A percentile compares a stretch with the other conserved stretches of the same genome.
Evolutionary conservation across 768 basidiomycete genomes (phyloP).

Genomic region (Neoboletus subvelutipes): DNA sequence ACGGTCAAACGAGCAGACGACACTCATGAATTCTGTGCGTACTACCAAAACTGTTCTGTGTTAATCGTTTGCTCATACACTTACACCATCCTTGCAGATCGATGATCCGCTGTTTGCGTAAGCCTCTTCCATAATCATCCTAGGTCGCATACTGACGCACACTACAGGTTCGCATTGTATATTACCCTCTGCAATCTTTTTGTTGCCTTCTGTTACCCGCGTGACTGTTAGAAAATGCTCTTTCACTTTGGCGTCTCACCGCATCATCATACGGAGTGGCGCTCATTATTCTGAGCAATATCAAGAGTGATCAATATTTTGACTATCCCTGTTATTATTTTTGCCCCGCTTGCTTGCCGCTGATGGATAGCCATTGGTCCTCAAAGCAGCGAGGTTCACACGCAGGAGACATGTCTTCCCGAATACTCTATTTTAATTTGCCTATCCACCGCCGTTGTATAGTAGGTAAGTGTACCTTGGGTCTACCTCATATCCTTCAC

Average conservation of each 20-base stretch:
- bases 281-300: constrained; percentile 89
- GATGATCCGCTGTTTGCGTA: constrained; percentile 33
- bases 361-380: constrained; percentile 26
- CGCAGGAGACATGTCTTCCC: constrained; percentile 40
- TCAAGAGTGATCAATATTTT: constrained; percentile 30
- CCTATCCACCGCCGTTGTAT: neutral
- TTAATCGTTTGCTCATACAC: constrained; percentile 6
- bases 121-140: constrained; percentile 36
- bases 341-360: constrained; percentile 41
- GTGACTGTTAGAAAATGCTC: constrained; percentile 43
- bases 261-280: constrained; percentile 57
- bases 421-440: neutral
- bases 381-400: constrained; percentile 50
- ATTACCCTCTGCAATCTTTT: constrained; percentile 35
- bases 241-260: constrained; percentile 86
- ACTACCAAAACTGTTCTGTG: neutral
- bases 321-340: constrained; percentile 37
- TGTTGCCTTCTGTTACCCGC: constrained; percentile 12
- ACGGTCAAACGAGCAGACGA: constrained; percentile 96
- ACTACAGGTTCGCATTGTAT: constrained; percentile 34
- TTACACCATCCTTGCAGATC: constrained; percentile 33
- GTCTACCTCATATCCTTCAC: neutral
- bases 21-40: constrained; percentile 94
- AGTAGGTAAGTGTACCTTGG: constrained; percentile 18
- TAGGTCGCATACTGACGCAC: constrained; percentile 14